A percentile compares a stretch with the other conserved stretches of the same genome.
Conservation (phyloP, 192 early-diverging fungal genomes). For the Gigaspora rosea region DNA sequence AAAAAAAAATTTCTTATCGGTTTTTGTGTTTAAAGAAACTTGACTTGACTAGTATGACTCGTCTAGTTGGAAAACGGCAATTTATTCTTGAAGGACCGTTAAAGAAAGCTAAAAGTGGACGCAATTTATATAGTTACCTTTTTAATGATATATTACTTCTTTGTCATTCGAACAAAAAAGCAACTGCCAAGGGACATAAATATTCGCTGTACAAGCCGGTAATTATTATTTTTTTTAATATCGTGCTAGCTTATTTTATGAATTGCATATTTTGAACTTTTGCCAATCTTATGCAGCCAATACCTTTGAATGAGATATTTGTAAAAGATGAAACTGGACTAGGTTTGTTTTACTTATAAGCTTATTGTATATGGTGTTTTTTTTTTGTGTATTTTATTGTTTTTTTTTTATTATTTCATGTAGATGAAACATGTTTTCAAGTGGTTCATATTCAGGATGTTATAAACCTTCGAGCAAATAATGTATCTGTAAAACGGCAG, state of each 20-base stretch:
- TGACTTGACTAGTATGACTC: constrained; percentile 58
- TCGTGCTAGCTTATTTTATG: neutral
- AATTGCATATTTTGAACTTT: neutral
- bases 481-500: constrained; percentile 24
- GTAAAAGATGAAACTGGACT: constrained; percentile 4
- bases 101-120: constrained; percentile 74
- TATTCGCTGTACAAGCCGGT: constrained; percentile 24
- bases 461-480: constrained; percentile 18
- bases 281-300: neutral
- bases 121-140: constrained; percentile 70
- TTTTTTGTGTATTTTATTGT: neutral
- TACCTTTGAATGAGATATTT: constrained; percentile 30
- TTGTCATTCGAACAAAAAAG: neutral
- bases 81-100: constrained; percentile 73
- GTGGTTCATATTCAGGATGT: constrained; percentile 4
- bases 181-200: constrained; percentile 11
- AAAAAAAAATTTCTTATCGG: neutral
- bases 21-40: constrained; percentile 45
- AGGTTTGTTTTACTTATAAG: neutral
- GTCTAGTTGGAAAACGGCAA: constrained; percentile 56
- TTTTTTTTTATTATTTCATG: neutral
- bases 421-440: constrained; percentile 27
- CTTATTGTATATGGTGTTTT: neutral
- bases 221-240: neutral
- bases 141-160: constrained; percentile 78